Base-by-base conservation (phyloP, 192 early-diverging fungal species). In the Backusella luteola region DNA sequence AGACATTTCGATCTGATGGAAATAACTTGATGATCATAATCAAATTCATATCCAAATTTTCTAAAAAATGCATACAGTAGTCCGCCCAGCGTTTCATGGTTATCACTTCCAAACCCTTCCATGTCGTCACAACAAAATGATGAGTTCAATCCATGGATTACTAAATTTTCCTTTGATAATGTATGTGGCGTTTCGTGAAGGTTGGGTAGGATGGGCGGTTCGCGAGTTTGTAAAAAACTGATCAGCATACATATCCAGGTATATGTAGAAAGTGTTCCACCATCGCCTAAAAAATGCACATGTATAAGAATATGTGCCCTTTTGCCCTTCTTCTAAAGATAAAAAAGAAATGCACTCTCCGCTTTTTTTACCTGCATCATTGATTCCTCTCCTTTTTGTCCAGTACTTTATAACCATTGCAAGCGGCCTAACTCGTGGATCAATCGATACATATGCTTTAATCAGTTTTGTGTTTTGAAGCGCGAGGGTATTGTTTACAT, bases 231-330 rank as follows among this genome's bases (percentile, higher is more conserved):
- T 34, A 98, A 81, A 85, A 97, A 98, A 80, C 96, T 94, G 71
- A 98, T 84, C 29, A 92, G 86, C 87, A 97, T 92, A 79, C 94
- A 95, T 6, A 91, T 93, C 97, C 97, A 98, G n/a, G 96, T 93
- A 80, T 98, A 98, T 9, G 94, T 94, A 42, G 94, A 95, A 67
- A 98, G 84, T 0, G 97, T 98, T 32, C 97, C 97, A 44, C 97
- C 97, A 77, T 92, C 93, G 15, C 94, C 97, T 86, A 87, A 77
- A 78, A 69, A 35, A 9, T 34, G 3, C 2, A 21, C 7, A 59
- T 26, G 23, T 59, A 23, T 59, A 59, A 4, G 56, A 26, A 29
- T 29, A 59, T 59, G 56, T 59, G 21, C 56, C 7, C 0, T 12
- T 29, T 39, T 12, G 38, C 3, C 11, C 38, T 39, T 39, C 4